Base-by-base conservation (phyloP, 225 moss, liverwort and hornwort species). In the Marchantia polymorpha region DNA sequence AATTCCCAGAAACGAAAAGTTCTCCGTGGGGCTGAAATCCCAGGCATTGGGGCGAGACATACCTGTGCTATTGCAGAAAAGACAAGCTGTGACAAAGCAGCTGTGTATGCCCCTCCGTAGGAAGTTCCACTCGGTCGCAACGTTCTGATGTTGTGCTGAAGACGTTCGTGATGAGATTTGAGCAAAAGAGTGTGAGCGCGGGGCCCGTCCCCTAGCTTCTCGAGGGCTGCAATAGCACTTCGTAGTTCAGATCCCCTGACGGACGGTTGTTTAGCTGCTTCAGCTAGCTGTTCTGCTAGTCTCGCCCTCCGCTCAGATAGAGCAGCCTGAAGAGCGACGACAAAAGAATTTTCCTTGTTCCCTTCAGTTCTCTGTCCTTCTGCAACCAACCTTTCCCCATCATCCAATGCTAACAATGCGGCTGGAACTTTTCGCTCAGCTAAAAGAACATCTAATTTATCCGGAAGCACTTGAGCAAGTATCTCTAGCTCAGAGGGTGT, bases 81-180 rank as follows among this genome's bases (percentile, higher is more conserved):
- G 19, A 94, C 96, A 75, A 97, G 82, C 80, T 97, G 94, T 25
- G 96, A 97, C 46, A 97, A 88, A 31, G 96, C 92, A 78, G 96
- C 96, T 65, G 94, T 97, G 48, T 97, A 97, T 78, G 96, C 94
- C 17, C 96, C 94, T 77, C 94, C 96, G 78, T 97, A 94, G 17
- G 94, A 97, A 82, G 93, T 97, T 72, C 96, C 94, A 83, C 94
- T 94, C 2, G 93, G 96, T 70, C 94, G 83, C 47, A 97, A 83
- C 13, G 92, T 92, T 86, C 96, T 87, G 20, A 94, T 93, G 65
- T 93, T 94, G 83, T 97, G 93, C 84, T 92, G 93, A 72, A 97
- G 92, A 54, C 93, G 93, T 82, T 97, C 93, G 65, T 94, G 94
- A 80, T 97, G 96, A 74, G 96, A 94, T 78, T 92, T 92, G 60